Percentiles rank a stretch among this genome's conserved stretches.
These are phyloP conservation scores for Aspergillus sp. DNA, from an alignment of 2,329 filamentous ascomycete species.

Conservation along the genomic window DNA sequence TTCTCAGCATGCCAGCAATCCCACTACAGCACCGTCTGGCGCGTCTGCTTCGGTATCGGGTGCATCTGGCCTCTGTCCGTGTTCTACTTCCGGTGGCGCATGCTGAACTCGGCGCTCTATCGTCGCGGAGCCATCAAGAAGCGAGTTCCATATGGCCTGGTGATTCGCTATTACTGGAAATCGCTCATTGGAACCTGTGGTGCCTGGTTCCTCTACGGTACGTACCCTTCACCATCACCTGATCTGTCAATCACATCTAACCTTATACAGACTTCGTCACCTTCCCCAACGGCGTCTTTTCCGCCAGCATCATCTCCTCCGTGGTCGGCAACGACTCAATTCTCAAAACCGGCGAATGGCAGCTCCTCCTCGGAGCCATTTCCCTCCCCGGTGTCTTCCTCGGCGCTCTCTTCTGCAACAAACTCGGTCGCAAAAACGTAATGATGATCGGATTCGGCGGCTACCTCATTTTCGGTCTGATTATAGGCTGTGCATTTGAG, in stretches of 20 bases:
- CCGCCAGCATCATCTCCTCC: slow-evolving; percentile 3
- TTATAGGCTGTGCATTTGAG: slow-evolving; percentile 5
- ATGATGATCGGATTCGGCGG: slow-evolving; percentile 7
- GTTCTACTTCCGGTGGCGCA: slow-evolving; percentile 8
- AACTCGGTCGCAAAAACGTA: slow-evolving; percentile 2
- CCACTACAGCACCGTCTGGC: slow-evolving; percentile 8
- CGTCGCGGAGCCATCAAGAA: slow-evolving; percentile 8
- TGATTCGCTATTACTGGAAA: slow-evolving; percentile 7
- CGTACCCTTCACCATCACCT: background rate
- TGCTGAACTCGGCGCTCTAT: slow-evolving; percentile 8
- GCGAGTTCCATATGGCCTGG: background rate
- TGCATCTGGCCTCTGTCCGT: slow-evolving; percentile 6
- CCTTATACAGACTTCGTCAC: background rate
- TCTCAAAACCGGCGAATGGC: slow-evolving; percentile 7
- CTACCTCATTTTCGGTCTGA: slow-evolving; percentile 4
- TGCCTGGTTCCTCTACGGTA: slow-evolving; percentile 8
- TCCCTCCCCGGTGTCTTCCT: slow-evolving; percentile 5
- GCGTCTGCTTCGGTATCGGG: slow-evolving; percentile 6
- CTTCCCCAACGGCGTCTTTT: slow-evolving; percentile 8
- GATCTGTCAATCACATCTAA: too few species aligned
- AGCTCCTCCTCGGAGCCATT: slow-evolving; percentile 3
- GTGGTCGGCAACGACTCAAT: background rate
- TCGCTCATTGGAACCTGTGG: slow-evolving; percentile 4
- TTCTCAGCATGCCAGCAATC: slow-evolving; percentile 5
- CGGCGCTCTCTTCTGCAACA: slow-evolving; percentile 5